Conservation (phyloP, 129 eudicot species). For the Centrapalus pauciflorus region DNA sequence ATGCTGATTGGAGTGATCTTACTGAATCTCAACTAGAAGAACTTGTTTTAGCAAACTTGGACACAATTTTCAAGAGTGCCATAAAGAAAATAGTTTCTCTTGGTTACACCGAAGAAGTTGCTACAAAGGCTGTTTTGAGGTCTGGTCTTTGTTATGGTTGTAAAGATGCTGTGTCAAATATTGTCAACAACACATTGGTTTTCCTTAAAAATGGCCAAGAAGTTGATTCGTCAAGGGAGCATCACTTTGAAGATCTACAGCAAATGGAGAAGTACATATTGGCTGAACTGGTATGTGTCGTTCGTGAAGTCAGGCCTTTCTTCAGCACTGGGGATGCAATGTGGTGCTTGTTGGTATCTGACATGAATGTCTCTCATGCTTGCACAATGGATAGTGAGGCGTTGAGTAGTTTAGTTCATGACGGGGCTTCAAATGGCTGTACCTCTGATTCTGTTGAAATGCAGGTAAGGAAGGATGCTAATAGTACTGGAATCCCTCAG, state of each 20-base stretch:
- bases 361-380: conserved; percentile 92
- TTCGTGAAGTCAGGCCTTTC: conserved; percentile 83
- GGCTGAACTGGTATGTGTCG: conserved; percentile 85
- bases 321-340: conserved; percentile 96
- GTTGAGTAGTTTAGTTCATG: conserved; percentile 45
- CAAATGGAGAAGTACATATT: conserved; percentile 82
- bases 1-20: conserved; percentile 92
- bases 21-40: conserved; percentile 89
- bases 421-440: conserved; percentile 38
- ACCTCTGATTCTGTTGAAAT: conserved; percentile 35
- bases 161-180: conserved; percentile 74
- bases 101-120: conserved; percentile 78
- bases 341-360: conserved; percentile 95
- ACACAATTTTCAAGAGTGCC: conserved; percentile 74
- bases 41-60: conserved; percentile 76
- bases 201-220: conserved; percentile 71
- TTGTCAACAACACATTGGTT: conserved; percentile 78
- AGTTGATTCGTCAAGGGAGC: conserved; percentile 51
- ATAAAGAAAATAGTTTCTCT: conserved; percentile 70
- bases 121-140: conserved; percentile 72
- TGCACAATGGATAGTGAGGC: conserved; percentile 80
- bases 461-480: conserved; percentile 40
- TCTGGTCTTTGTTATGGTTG: conserved; percentile 91
- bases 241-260: conserved; percentile 74
- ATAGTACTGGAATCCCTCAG: conserved; percentile 28